Conservation (phyloP, 306 rosid genomes). For the Pachyrhizus erosus region DNA sequence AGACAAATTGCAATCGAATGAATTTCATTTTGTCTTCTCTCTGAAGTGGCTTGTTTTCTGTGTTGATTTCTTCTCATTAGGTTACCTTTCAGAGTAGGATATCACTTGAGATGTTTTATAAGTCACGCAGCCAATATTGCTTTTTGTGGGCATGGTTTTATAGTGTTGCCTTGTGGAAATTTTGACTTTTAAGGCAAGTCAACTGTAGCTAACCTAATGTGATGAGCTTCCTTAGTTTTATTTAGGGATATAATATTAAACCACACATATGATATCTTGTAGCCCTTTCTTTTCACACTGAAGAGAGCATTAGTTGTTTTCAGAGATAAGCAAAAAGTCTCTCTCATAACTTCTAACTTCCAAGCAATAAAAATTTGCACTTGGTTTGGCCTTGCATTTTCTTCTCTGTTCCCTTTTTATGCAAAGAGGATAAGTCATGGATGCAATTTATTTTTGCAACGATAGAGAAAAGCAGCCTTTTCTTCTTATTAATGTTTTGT, state of each 20-base stretch:
- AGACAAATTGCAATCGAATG: slow-evolving; percentile 1
- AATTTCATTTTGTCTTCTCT: background rate
- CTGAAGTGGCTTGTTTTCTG: background rate
- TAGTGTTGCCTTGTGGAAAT: background rate
- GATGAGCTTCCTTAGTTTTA: slow-evolving; percentile 4
- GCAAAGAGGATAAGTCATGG: background rate
- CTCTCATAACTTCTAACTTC: background rate
- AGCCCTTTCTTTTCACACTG: background rate
- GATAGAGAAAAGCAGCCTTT: slow-evolving; percentile 15
- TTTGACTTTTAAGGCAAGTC: background rate
- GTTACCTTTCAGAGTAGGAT: background rate
- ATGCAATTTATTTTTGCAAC: background rate
- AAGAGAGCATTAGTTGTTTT: slow-evolving; percentile 14
- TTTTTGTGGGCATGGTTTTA: background rate
- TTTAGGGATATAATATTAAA: slow-evolving; percentile 26
- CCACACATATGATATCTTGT: background rate
- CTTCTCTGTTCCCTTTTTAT: background rate
- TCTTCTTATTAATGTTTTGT: background rate
- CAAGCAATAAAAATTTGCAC: background rate
- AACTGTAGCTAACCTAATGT: background rate
- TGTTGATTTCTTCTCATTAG: background rate
- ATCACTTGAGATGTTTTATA: slow-evolving; percentile 8
- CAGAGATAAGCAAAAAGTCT: background rate
- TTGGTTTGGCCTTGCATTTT: background rate
- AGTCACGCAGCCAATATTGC: background rate